Conservation (phyloP, 2,329 filamentous ascomycete species). For the Aulographum hederae region DNA sequence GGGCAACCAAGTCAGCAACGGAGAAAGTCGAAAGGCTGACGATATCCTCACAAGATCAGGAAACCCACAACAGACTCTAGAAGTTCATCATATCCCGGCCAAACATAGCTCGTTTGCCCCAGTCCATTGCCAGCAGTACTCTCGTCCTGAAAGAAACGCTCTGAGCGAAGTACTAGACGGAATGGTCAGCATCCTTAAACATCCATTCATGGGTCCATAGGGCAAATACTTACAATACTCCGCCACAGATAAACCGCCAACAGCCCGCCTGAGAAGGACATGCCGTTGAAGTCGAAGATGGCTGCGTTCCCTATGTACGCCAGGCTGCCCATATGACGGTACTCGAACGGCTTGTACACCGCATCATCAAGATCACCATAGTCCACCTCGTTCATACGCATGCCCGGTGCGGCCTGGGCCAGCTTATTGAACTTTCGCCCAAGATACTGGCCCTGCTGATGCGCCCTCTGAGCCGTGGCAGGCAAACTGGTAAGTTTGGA, state of each 20-base stretch:
- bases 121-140: constrained; percentile 88
- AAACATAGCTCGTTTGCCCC: constrained; percentile 91
- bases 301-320: constrained; percentile 95
- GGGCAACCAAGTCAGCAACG: no score
- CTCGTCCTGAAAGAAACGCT: constrained; percentile 86
- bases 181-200: no score
- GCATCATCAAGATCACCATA: constrained; percentile 86
- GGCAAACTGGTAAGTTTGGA: constrained; percentile 85
- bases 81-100: no score
- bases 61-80: no score
- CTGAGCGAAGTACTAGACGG: constrained; percentile 95
- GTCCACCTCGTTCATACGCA: constrained; percentile 61
- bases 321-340: constrained; percentile 75
- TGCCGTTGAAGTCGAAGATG: constrained; percentile 58
- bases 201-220: no score
- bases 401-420: constrained; percentile 54
- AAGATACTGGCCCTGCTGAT: constrained; percentile 89
- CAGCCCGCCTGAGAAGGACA: constrained; percentile 64
- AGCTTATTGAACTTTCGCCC: constrained; percentile 89
- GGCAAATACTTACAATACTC: no score
- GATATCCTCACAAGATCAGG: neutral
- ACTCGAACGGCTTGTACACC: constrained; percentile 87
- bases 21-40: no score
- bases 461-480: constrained; percentile 86
- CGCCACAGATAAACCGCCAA: constrained; percentile 94